phyloP scores from a whole-genome alignment of 1,284 basidiomycete species.

The Microbotryum saponariae region DNA sequence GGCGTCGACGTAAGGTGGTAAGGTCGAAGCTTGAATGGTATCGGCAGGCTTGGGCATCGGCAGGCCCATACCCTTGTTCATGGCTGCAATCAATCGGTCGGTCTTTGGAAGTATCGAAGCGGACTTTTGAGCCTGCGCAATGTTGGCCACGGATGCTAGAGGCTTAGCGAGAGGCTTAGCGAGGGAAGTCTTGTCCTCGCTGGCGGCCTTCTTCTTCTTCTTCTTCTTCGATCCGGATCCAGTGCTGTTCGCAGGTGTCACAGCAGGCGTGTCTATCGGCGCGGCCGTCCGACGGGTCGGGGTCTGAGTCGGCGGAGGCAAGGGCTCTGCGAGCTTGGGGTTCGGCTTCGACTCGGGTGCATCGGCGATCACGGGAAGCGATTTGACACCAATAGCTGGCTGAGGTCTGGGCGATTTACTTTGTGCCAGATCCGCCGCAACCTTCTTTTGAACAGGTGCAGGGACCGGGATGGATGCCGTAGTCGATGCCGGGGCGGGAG shows the following conservation, averaged over 20 bases:
- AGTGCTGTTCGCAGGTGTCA: neutral
- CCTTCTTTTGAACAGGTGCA: neutral
- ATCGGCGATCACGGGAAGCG: neutral
- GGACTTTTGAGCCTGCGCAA: no score
- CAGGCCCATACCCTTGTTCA: no score
- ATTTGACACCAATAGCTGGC: neutral
- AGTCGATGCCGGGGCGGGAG: neutral
- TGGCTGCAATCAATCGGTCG: no score
- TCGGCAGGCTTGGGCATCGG: no score
- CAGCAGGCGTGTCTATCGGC: neutral
- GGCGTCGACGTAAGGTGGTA: no score
- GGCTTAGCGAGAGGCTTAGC: no score
- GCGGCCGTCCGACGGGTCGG: slow-evolving; percentile 1
- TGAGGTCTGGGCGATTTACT: neutral
- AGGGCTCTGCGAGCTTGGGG: neutral
- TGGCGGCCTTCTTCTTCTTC: slow-evolving; percentile 3
- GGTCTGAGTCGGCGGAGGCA: neutral
- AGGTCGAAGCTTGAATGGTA: no score
- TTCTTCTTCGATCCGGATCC: slow-evolving; percentile 18
- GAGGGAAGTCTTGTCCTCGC: neutral
- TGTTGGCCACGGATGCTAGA: no score
- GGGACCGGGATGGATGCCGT: neutral
- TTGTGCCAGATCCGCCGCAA: neutral
- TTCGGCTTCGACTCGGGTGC: neutral
- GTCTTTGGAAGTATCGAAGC: no score